Base-by-base conservation (phyloP, 2,329 filamentous ascomycete species). In the Huntiella bhutanensis region DNA sequence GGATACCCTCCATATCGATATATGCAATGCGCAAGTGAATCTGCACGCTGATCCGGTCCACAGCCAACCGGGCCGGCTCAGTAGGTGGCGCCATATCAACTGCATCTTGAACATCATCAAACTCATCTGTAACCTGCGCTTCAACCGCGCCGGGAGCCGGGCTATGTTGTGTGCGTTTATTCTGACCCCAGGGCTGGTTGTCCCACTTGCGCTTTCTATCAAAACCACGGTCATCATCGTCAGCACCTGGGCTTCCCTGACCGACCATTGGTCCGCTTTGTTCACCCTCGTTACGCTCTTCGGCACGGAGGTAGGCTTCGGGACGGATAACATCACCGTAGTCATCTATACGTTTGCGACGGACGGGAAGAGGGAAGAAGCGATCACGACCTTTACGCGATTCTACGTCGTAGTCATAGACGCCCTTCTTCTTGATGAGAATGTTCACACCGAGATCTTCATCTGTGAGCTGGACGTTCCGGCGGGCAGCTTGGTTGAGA, bases 311-410 rank as follows among this genome's bases (percentile, higher is more conserved):
- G 57, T 88, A 98, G 52, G 98, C 91, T 59, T 96, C 91, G 0
- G 88, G 83, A 46, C 86, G 77, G 54, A 98, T 95, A 12, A 92
- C 65, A 53, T 98, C 91, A 49, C 91, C 91, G 61, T 91, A 98
- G 52, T 95, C 88, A 57, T 96, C 91, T 28, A 72, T 75, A 43
- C 85, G 77, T 58, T 77, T 82, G 55, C 83, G 71, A 44, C 85
- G 77, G 17, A 87, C 75, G 1, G 87, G 75, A 45, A 92, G 79
- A 0, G 91, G 91, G 57, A 95, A 96, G 64, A 93, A 82, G 51
- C 86, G 79, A 58, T 98, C 91, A 46, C 87, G 74, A 3, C 91
- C 91, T 58, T 84, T 92, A 60, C 94, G 95, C 33, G 82, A 82
- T 36, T 85, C 73, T 1, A 95, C 81, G 56, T 95, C 85, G 54